Conservation (phyloP, 148 eudicot genomes). For the Diospyros lotus region DNA sequence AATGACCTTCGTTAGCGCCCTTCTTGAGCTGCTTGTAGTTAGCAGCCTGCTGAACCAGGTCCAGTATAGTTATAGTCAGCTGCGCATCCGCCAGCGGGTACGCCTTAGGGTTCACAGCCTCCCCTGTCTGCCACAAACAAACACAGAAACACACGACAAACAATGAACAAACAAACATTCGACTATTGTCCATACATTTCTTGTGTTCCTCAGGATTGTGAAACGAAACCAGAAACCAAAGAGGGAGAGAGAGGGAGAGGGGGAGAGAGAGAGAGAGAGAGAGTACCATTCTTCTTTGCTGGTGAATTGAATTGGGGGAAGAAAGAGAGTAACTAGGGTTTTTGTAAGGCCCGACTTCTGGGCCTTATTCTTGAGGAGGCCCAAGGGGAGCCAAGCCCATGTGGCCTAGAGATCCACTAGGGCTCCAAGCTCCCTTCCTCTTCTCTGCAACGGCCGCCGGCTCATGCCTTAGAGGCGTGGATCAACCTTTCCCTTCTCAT, state of each 20-base stretch:
- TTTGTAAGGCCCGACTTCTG: neutral
- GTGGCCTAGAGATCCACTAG: neutral
- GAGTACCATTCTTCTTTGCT: neutral
- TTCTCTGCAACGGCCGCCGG: too few species aligned
- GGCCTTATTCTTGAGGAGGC: too few species aligned
- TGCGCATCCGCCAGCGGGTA: slow-evolving; percentile 75
- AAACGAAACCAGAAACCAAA: neutral
- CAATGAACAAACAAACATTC: neutral
- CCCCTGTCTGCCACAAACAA: slow-evolving; percentile 35
- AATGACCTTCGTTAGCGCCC: slow-evolving; percentile 53
- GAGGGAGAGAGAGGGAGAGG: neutral
- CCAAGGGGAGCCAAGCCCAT: too few species aligned
- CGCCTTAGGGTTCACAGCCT: slow-evolving; percentile 70
- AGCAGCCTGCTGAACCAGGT: slow-evolving; percentile 75
- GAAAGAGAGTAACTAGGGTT: neutral
- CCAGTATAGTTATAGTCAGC: slow-evolving; percentile 59
- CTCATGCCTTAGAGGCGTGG: too few species aligned
- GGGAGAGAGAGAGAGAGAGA: slow-evolving; percentile 6
- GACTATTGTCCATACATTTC: neutral
- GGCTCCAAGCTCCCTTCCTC: too few species aligned
- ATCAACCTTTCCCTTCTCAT: too few species aligned
- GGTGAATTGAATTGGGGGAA: neutral
- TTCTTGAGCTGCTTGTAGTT: slow-evolving; percentile 69
- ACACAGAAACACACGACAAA: neutral
- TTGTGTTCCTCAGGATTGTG: neutral